Base-by-base conservation (phyloP, 2,329 filamentous ascomycete genomes). In the Mariannaea sp. region DNA sequence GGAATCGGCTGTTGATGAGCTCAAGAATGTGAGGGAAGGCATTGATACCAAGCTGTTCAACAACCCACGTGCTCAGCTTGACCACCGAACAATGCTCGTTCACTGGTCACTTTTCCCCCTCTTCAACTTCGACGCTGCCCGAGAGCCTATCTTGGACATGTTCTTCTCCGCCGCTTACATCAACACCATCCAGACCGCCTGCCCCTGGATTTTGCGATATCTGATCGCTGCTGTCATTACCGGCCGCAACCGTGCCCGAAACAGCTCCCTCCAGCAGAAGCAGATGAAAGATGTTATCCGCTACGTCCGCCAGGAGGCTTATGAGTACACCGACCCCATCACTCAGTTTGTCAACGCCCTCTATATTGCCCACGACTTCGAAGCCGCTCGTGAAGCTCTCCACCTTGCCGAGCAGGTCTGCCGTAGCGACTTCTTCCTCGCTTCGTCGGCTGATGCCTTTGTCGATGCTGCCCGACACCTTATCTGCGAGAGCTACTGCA, bases 21-120 rank as follows among this genome's bases (percentile, higher is more conserved):
- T 96, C 43, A 85, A 88, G 69, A 96, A 94, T 75, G 89, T 95
- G 59, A 90, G 91, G 76, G 92, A 96, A 76, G 83, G 80, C 68
- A 97, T 99, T 74, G 94, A 99, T 74, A 90, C 88, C 54, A 90
- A 92, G 73, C 86, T 97, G 58, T 97, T 96, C 83, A 94, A 88
- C 83, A 97, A 96, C 81, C 90, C 93, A 22, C 84, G 97, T 61
- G 92, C 90, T 56, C 94, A 99, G 79, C 88, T 99, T 58, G 88
- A 93, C 73, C 93, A 97, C 82, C 90, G 94, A 71, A 95, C 92
- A 54, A 96, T 93, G 90, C 82, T 99, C 68, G 89, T 96, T 68
- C 94, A 99, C 88, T 99, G 94, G 92, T 87, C 90, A 39, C 87
- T 99, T 57, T 99, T 97, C 85, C 93, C 94, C 58, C 92, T 97